These are phyloP conservation scores for Mayamaea pseudoterrestris DNA, from an alignment of 108 stramenopile genomes.

Conservation along the genomic window DNA sequence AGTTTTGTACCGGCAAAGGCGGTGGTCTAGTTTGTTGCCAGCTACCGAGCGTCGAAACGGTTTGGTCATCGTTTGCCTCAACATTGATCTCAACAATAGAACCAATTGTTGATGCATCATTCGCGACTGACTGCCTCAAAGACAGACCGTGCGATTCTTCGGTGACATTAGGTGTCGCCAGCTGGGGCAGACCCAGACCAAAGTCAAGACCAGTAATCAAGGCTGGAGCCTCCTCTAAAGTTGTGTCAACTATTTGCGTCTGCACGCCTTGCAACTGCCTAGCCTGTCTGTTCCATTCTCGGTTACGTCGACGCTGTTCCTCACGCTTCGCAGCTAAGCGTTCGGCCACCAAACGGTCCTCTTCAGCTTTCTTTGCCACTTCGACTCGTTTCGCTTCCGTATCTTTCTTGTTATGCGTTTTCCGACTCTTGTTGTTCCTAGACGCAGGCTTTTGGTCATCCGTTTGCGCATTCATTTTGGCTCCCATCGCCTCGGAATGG, in stretches of 20 bases:
- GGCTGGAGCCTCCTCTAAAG: background rate
- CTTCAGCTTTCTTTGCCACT: constrained; percentile 24
- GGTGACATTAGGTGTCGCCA: background rate
- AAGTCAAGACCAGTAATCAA: background rate
- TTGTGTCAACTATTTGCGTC: background rate
- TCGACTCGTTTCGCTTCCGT: background rate
- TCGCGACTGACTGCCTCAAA: background rate
- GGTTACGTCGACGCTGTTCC: constrained; percentile 63
- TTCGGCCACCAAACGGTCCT: constrained; percentile 26
- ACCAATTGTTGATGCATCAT: background rate
- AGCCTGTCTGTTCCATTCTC: constrained; percentile 66
- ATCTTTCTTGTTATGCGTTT: constrained; percentile 1
- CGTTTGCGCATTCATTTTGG: background rate
- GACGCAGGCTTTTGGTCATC: background rate
- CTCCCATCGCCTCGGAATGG: background rate
- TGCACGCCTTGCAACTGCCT: constrained; percentile 10
- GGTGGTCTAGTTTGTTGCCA: no score
- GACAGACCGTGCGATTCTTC: background rate
- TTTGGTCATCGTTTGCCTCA: constrained; percentile 6
- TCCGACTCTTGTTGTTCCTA: constrained; percentile 3
- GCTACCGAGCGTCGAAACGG: constrained; percentile 8
- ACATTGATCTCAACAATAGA: background rate
- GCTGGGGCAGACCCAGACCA: background rate
- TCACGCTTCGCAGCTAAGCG: constrained; percentile 60
- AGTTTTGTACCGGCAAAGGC: no score